phyloP scores from a whole-genome alignment of 2,329 filamentous ascomycete species.

The Epichloe gansuensis region DNA sequence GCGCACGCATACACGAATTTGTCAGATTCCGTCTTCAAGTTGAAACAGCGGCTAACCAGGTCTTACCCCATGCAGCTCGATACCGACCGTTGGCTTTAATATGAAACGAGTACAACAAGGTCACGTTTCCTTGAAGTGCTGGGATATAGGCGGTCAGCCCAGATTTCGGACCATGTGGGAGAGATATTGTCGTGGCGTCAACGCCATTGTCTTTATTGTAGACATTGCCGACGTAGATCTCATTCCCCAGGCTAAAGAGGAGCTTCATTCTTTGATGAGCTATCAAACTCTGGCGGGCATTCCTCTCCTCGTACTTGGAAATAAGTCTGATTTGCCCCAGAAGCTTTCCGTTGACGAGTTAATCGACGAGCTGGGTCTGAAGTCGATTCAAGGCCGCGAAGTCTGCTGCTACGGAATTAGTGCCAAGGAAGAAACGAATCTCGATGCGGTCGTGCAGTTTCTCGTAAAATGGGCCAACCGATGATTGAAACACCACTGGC shows the following conservation, averaged over 20 bases:
- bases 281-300: slow-evolving; percentile 81
- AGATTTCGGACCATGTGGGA: slow-evolving; percentile 99
- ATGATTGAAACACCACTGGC: slow-evolving; percentile 27
- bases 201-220: slow-evolving; percentile 96
- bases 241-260: slow-evolving; percentile 76
- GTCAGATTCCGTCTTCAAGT: neutral
- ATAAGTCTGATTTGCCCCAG: slow-evolving; percentile 90
- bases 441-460: slow-evolving; percentile 94
- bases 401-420: slow-evolving; percentile 98
- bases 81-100: slow-evolving; percentile 97
- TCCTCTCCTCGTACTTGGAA: slow-evolving; percentile 84
- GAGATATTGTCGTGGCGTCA: slow-evolving; percentile 92
- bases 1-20: neutral
- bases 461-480: slow-evolving; percentile 79
- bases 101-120: slow-evolving; percentile 97
- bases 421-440: slow-evolving; percentile 96
- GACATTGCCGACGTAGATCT: slow-evolving; percentile 80
- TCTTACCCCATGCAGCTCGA: slow-evolving; percentile 53
- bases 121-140: slow-evolving; percentile 97
- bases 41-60: neutral
- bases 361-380: slow-evolving; percentile 85
- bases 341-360: slow-evolving; percentile 89
- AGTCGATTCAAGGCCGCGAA: slow-evolving; percentile 79
- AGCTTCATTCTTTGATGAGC: slow-evolving; percentile 78
- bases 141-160: slow-evolving; percentile 95